Evolutionary conservation across 371 early-diverging fungal species (phyloP), one percentile per base, ranked within the genome.

Genomic region (Funneliformis caledonium): DNA sequence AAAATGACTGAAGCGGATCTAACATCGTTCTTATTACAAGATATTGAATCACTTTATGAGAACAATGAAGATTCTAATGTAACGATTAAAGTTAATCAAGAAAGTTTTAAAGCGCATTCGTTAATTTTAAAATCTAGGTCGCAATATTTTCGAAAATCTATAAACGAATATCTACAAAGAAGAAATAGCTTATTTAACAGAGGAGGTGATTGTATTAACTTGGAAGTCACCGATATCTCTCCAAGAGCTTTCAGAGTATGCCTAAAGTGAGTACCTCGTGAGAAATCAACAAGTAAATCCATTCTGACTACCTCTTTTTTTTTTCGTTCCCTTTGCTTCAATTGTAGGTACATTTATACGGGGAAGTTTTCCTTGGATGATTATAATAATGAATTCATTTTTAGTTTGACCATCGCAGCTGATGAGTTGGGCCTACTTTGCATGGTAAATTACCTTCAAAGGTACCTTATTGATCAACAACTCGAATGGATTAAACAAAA

Each of bases 281-380:
- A 26, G 26, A 26, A 26, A 26, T 26, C 26, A 26, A 26, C 26
- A 26, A 26, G 26, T 26, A 26, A 37, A 37, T 37, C 37, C 37
- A 37, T 37, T 37, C 37, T 37, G 3, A 37, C 37, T 37, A 37
- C 37, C 37, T 26, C 26, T 37, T 37, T 37, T 37, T 56, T 6
- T 56, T 56, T 56, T 56, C 5, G 7, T 19, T 52, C 19, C 6
- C 14, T 19, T 19, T 47, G 11, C 47, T 2, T 2, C 6, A 47
- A 47, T 0, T 1, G 2, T 65, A 72, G 72, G 19, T 72, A 72
- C 31, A 72, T 72, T n/a, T 72, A 72, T 50, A 72, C 43, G 22
- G 72, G 72, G 14, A 14, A 26, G 2, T 3, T 72, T 45, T 72
- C 22, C 5, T 72, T 72, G 16, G 14, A 72, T 33, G 72, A 47